These are phyloP conservation scores for Ogataea hybrid DNA, from an alignment of 1,139 yeast genomes.

Conservation along the genomic window DNA sequence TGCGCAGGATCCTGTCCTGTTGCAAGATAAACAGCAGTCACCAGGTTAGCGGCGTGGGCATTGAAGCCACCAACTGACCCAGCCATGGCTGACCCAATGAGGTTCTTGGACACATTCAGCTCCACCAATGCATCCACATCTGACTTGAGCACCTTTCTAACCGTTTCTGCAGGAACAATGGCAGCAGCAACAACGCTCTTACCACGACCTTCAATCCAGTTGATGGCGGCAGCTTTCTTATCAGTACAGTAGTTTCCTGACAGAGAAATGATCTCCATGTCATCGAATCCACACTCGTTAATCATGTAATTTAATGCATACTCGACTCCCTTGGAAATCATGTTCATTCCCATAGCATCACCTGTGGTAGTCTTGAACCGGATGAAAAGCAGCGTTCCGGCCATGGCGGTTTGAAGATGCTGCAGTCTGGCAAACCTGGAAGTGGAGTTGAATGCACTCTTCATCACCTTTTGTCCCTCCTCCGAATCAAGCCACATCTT, in stretches of 20 bases:
- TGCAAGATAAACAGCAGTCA: conserved; percentile 91
- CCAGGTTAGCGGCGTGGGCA: conserved; percentile 96
- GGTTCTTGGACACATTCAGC: conserved; percentile 81
- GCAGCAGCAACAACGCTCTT: conserved; percentile 99
- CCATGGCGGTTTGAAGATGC: conserved; percentile 87
- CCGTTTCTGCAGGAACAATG: conserved; percentile 77
- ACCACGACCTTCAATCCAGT: conserved; percentile 99
- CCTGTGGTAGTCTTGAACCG: conserved; percentile 98
- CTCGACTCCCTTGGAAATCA: conserved; percentile 99
- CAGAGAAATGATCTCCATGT: conserved; percentile 88
- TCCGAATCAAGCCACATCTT: conserved; percentile 95
- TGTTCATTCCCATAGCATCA: conserved; percentile 99
- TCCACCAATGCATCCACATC: conserved; percentile 92
- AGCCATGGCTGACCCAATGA: conserved; percentile 98
- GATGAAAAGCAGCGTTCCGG: conserved; percentile 87
- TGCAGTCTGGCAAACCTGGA: conserved; percentile 96
- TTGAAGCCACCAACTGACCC: conserved; percentile 98
- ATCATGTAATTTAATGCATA: conserved; percentile 78
- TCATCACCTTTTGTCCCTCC: conserved; percentile 80
- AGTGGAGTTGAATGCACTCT: conserved; percentile 92
- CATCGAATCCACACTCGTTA: conserved; percentile 87
- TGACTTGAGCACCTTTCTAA: conserved; percentile 78
- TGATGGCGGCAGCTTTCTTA: conserved; percentile 96
- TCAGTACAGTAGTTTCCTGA: conserved; percentile 98
- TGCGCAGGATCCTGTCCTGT: conserved; percentile 99